Evolutionary conservation across 78 protist genomes (phyloP).

Genomic region (Cyanophora paradoxa): DNA sequence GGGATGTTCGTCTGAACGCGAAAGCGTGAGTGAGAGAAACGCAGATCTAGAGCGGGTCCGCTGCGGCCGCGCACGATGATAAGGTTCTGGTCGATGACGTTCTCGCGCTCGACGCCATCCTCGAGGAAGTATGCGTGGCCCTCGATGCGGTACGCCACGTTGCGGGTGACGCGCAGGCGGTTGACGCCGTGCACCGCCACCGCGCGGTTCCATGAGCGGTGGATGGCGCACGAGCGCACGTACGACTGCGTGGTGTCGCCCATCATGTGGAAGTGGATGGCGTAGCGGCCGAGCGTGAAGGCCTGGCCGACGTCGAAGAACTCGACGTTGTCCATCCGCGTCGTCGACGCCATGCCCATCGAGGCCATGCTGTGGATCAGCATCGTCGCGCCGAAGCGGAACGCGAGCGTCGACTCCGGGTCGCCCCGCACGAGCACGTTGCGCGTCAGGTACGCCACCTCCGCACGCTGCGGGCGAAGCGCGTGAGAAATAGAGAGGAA

Average conservation of each 20-base stretch:
- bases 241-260: background rate
- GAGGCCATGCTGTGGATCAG: conserved; percentile 15
- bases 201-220: conserved; percentile 19
- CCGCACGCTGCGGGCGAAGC: background rate
- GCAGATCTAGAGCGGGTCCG: too few species aligned
- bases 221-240: background rate
- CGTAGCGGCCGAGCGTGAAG: conserved; percentile 26
- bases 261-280: conserved; percentile 30
- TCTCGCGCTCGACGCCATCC: conserved; percentile 19
- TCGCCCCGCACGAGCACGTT: conserved; percentile 27
- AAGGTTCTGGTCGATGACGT: conserved; percentile 5
- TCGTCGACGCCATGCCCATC: conserved; percentile 11
- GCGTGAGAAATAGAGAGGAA: too few species aligned
- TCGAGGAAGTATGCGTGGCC: conserved; percentile 31
- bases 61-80: background rate
- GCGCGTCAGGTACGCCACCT: conserved; percentile 18
- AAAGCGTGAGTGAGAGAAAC: too few species aligned
- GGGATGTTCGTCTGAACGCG: too few species aligned
- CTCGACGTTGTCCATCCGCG: conserved; percentile 8
- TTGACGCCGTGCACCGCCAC: conserved; percentile 21
- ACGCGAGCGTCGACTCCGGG: background rate
- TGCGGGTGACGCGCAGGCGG: background rate
- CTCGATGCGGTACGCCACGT: conserved; percentile 9
- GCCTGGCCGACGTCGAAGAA: conserved; percentile 25
- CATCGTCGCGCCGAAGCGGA: background rate